These are phyloP conservation scores for Neoboletus subvelutipes DNA, from an alignment of 768 basidiomycete genomes.

Conservation along the genomic window DNA sequence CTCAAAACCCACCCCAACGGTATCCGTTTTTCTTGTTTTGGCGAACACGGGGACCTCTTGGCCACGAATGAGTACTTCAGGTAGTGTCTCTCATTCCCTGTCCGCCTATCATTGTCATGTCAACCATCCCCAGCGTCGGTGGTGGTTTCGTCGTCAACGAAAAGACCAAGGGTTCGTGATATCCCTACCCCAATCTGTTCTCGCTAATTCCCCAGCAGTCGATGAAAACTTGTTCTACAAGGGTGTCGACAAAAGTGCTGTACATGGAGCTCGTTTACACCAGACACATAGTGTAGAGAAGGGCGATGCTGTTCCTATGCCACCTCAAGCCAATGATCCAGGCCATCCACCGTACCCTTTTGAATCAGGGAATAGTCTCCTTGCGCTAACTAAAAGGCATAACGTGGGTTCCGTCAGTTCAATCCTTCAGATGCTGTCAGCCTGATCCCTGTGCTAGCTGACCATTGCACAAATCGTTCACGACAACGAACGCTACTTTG, in stretches of 20 bases:
- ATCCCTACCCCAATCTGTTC: neutral
- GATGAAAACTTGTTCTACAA: conserved; percentile 97
- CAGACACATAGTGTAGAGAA: conserved; percentile 51
- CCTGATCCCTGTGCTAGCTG: conserved; percentile 49
- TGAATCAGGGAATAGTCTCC: conserved; percentile 69
- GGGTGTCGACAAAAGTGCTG: conserved; percentile 77
- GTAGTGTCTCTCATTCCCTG: conserved; percentile 22
- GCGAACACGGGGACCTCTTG: conserved; percentile 75
- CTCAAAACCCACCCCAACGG: conserved; percentile 89
- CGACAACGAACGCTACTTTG: conserved; percentile 85
- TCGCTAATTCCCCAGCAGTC: conserved; percentile 39
- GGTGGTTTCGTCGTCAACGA: conserved; percentile 96
- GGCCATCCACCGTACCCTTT: conserved; percentile 83
- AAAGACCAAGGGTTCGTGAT: conserved; percentile 71
- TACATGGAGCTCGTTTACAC: conserved; percentile 77
- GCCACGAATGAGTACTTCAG: conserved; percentile 96
- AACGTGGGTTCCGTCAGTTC: conserved; percentile 55
- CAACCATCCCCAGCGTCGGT: conserved; percentile 56
- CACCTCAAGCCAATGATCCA: conserved; percentile 26
- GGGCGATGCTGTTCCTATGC: conserved; percentile 12
- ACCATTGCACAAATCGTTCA: conserved; percentile 93
- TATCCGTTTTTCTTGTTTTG: conserved; percentile 89
- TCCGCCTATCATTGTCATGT: neutral
- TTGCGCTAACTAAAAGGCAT: conserved; percentile 73
- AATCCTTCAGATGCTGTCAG: neutral